These are phyloP conservation scores for Fraxinus cuspidata DNA, from an alignment of 257 asterid genomes.

Conservation along the genomic window DNA sequence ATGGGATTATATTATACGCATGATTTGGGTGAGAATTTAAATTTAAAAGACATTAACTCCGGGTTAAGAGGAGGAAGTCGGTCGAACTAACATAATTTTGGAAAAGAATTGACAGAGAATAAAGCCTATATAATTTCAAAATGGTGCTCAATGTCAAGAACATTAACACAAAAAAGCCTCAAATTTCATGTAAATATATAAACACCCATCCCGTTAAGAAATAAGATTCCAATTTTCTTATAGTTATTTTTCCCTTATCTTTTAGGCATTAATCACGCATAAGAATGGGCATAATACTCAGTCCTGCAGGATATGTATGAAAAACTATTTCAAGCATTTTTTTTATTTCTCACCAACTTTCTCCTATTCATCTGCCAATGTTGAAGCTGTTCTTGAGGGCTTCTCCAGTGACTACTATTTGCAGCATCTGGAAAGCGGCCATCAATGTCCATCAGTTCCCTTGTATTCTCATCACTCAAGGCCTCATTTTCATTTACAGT, in stretches of 20 bases:
- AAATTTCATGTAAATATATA: not conserved
- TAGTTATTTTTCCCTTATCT: not conserved
- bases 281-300: not conserved
- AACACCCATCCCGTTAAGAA: not conserved
- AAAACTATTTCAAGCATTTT: not conserved
- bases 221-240: not conserved
- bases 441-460: conserved; percentile 57
- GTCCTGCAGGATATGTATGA: not conserved
- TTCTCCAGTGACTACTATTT: conserved; percentile 47
- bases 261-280: not conserved
- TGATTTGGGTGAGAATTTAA: not conserved
- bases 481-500: conserved; percentile 54
- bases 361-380: conserved; percentile 70
- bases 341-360: conserved; percentile 47
- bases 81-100: not conserved
- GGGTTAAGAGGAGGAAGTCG: not conserved
- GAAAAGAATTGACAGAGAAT: not conserved
- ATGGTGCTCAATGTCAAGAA: not conserved
- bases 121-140: not conserved
- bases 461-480: conserved; percentile 53
- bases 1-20: not conserved
- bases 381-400: conserved; percentile 59
- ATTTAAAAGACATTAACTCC: not conserved
- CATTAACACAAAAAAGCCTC: not conserved
- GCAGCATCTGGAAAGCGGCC: conserved; percentile 47